Conservation (phyloP, 108 stramenopile species). For the Cyclotella kingstonii region DNA sequence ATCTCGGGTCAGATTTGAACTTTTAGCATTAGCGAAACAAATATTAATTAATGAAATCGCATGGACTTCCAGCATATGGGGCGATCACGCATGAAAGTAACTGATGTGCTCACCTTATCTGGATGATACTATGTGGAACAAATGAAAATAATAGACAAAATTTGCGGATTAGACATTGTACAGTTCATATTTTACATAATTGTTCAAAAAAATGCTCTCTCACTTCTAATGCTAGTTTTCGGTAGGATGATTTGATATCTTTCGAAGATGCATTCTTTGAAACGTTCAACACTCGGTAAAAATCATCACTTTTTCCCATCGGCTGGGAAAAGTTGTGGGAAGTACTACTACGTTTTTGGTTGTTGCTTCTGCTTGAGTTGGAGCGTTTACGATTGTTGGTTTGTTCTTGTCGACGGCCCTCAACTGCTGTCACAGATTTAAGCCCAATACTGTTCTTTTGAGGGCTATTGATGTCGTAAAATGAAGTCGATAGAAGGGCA, state of each 20-base stretch:
- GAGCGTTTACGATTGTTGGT: background rate
- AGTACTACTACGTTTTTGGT: too few relatives aligned
- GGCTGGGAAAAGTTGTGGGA: too few relatives aligned
- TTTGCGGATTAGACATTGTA: constrained; percentile 9
- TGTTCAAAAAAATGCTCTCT: background rate
- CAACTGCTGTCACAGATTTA: background rate
- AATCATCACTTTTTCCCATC: constrained; percentile 43
- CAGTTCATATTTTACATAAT: too few relatives aligned
- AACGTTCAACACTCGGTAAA: constrained; percentile 59
- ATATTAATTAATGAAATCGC: too few relatives aligned
- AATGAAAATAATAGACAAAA: constrained; percentile 30
- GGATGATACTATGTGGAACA: constrained; percentile 54
- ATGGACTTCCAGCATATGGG: too few relatives aligned
- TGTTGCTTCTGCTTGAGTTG: background rate
- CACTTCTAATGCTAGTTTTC: constrained; percentile 43
- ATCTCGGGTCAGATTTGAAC: constrained; percentile 32
- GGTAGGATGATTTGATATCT: constrained; percentile 68
- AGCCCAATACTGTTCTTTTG: too few relatives aligned
- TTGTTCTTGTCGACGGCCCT: background rate
- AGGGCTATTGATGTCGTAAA: too few relatives aligned
- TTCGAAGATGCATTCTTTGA: constrained; percentile 43
- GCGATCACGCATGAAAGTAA: too few relatives aligned
- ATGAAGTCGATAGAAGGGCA: too few relatives aligned
- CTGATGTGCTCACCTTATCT: constrained; percentile 41
- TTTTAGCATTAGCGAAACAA: constrained; percentile 15